A percentile compares a stretch with the other conserved stretches of the same genome.
Conservation (phyloP, 176 grass and related monocot species). For the Bolboschoenus planiculmis region DNA sequence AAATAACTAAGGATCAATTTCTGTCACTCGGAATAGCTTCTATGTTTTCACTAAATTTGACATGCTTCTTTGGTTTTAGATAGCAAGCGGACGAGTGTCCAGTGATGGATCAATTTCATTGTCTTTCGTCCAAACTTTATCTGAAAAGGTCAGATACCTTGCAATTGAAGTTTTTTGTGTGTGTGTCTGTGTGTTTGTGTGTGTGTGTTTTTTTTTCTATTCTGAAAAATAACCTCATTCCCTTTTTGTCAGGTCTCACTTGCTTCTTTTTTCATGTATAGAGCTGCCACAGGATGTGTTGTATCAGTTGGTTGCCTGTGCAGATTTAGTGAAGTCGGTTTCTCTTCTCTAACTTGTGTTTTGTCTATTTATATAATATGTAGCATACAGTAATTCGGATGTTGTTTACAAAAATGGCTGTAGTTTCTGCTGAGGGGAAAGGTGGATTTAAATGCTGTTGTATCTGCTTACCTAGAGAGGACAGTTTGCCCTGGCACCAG, state of each 20-base stretch:
- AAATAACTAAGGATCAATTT: background rate
- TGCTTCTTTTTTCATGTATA: conserved; percentile 77
- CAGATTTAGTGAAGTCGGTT: conserved; percentile 62
- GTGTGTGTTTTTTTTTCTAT: background rate
- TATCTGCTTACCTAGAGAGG: conserved; percentile 69
- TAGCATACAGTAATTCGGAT: background rate
- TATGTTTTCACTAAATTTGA: conserved; percentile 13
- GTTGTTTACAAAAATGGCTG: background rate
- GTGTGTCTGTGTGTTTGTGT: too few species aligned
- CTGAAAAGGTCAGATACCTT: conserved; percentile 51
- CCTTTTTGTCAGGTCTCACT: conserved; percentile 57
- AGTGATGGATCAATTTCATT: conserved; percentile 46
- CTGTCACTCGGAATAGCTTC: background rate
- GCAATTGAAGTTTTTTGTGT: background rate
- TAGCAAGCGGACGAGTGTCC: conserved; percentile 54
- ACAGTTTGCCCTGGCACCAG: conserved; percentile 25
- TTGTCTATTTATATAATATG: background rate
- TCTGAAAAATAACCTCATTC: background rate
- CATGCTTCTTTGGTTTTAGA: conserved; percentile 35
- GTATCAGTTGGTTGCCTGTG: conserved; percentile 69
- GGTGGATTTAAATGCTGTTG: conserved; percentile 47
- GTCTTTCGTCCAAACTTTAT: conserved; percentile 71
- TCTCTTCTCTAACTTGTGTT: background rate
- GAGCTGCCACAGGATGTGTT: conserved; percentile 46
- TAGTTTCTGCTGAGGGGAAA: conserved; percentile 69